phyloP scores from a whole-genome alignment of 352 stramenopile genomes.

The Plasmopara muralis region DNA sequence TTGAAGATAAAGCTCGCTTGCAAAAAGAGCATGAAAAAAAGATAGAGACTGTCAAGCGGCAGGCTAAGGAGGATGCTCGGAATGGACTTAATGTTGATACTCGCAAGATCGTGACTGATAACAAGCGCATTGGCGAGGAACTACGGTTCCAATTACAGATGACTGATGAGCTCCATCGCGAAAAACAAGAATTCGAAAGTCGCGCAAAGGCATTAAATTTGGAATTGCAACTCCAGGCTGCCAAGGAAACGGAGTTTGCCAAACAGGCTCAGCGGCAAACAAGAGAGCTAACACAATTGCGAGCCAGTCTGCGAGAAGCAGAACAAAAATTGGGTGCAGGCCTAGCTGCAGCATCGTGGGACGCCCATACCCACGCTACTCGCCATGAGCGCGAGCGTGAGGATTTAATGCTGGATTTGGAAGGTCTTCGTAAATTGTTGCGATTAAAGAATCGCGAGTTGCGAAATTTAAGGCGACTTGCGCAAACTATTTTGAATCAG shows the following conservation, averaged over 20 bases:
- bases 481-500: conserved; percentile 88
- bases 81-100: conserved; percentile 87
- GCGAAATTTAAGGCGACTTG: conserved; percentile 78
- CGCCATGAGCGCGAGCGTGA: conserved; percentile 63
- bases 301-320: conserved; percentile 56
- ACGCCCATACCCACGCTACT: conserved; percentile 42
- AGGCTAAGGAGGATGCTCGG: conserved; percentile 86
- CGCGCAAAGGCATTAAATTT: conserved; percentile 49
- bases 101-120: conserved; percentile 88
- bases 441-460: conserved; percentile 92
- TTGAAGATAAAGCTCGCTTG: conserved; percentile 79
- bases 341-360: conserved; percentile 61
- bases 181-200: conserved; percentile 67
- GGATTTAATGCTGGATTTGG: conserved; percentile 79
- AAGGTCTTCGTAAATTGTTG: conserved; percentile 81
- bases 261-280: conserved; percentile 67
- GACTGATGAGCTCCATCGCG: conserved; percentile 81
- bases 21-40: conserved; percentile 83
- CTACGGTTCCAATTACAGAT: conserved; percentile 89
- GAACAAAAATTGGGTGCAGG: conserved; percentile 71
- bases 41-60: conserved; percentile 80
- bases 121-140: conserved; percentile 90
- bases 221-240: conserved; percentile 69
- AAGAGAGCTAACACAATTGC: conserved; percentile 69
- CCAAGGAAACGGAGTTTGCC: conserved; percentile 87